Evolutionary conservation across 176 grass and related monocot genomes (phyloP), one percentile per base, ranked within the genome.

Genomic region (Paspalum notatum): DNA sequence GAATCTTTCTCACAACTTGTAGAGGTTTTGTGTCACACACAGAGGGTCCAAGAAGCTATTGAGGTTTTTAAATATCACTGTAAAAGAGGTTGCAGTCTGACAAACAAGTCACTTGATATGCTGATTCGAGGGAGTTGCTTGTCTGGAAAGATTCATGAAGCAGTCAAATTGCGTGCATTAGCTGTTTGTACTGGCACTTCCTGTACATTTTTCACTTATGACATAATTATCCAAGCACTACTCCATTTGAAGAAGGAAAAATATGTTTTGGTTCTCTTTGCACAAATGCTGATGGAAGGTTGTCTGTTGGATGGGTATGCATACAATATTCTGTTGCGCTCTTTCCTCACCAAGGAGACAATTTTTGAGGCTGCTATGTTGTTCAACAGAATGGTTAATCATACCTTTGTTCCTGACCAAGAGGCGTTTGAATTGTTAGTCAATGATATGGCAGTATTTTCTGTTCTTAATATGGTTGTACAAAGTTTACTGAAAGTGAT

Each of bases 321-420:
- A 55, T 89, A 84, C 77, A 62, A 65, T 72, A 65, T 77, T 87
- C 60, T 93, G 13, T 25, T 93, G 74, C 81, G 18, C 62, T 66
- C 67, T 57, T 87, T 93, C 71, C 85, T 85, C 40, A 75, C 71
- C 24, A 78, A 89, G 38, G 68, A 58, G 43, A 82, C 85, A 41
- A 82, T 66, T 56, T 42, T 40, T 59, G 71, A 84, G 45, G 76
- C 76, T 25, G 45, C 80, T 82, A 39, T 74, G 74, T 78, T 93
- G 67, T 93, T 93, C 60, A 93, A 89, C 82, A 83, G 69, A 69
- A 89, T 93, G 91, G 75, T 93, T 62, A 80, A 64, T 69, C 53
- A 82, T 78, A 41, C 61, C 15, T 87, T 87, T 50, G 21, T 86
- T 82, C 87, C 84, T 52, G 81, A 87, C n/a, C 82, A 75, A 74